Conservation (phyloP, 257 asterid genomes). For the Eucommia ulmoides region DNA sequence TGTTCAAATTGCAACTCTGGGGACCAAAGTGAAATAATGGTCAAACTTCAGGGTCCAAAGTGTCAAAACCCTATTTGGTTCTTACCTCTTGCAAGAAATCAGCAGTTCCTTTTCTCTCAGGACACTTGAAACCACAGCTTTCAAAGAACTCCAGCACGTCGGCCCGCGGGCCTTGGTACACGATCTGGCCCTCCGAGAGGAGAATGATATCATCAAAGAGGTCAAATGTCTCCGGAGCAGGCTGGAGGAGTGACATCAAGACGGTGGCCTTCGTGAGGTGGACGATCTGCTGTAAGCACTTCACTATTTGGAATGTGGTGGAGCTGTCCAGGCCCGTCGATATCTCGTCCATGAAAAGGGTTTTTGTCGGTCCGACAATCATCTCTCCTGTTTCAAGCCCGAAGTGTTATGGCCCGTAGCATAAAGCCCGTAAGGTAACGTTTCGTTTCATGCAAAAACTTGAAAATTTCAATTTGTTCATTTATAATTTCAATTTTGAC, state of each 20-base stretch:
- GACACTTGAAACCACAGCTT: constrained; percentile 54
- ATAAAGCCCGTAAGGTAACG: too few species aligned
- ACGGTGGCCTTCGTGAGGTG: constrained; percentile 50
- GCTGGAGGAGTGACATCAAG: constrained; percentile 63
- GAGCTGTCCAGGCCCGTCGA: constrained; percentile 77
- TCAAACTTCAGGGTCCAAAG: too few species aligned
- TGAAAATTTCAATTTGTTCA: too few species aligned
- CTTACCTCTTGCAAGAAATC: constrained; percentile 77
- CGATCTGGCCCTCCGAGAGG: constrained; percentile 55
- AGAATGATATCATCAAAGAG: constrained; percentile 64
- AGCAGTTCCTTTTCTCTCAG: constrained; percentile 68
- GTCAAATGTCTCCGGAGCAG: constrained; percentile 64
- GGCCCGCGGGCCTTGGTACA: constrained; percentile 57
- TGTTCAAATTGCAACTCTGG: too few species aligned
- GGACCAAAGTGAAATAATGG: too few species aligned
- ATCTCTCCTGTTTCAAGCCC: constrained; percentile 46
- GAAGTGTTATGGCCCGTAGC: too few species aligned
- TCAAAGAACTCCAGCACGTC: constrained; percentile 49
- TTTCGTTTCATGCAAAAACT: too few species aligned
- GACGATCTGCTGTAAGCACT: constrained; percentile 51
- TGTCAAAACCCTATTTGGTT: too few species aligned
- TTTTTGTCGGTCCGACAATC: constrained; percentile 63
- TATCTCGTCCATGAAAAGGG: constrained; percentile 68
- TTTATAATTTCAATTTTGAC: too few species aligned
- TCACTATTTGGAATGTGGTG: constrained; percentile 59